Evolutionary conservation across 371 early-diverging fungal genomes (phyloP), one percentile per base, ranked within the genome.

Genomic region (Antonospora locustae): DNA sequence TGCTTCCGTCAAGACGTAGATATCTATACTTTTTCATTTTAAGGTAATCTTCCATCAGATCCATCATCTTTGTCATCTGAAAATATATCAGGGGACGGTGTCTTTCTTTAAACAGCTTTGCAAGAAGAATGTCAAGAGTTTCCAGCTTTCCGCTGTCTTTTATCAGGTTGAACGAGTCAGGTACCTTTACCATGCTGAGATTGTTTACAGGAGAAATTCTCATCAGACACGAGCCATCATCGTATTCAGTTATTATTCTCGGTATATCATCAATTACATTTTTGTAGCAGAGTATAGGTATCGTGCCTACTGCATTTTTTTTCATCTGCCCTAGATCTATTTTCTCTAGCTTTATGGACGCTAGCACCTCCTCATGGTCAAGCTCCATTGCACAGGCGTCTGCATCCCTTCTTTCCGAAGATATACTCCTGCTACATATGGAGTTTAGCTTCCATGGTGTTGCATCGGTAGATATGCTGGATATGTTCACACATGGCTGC

Each of bases 51-150:
- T 88, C 93, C 76, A 94, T 80, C 51, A 97, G 55, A 66, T 92
- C 92, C 61, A 94, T 88, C 88, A 90, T 89, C 65, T 78, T 78
- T 5, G 94, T 91, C 95, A 97, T 94, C 71, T 97, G 95, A 80
- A 92, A 94, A 65, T 90, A 88, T 25, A 96, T 78, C 60, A 98
- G 70, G 2, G 90, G 86, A 48, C 90, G 81, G 67, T 94, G 93
- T 0, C 85, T 88, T 53, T 86, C 85, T 3, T 79, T 72, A 74
- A 88, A 85, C 23, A 98, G 80, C 60, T 82, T 78, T 20, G 80
- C 78, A 28, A 98, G 72, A 50, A 98, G 64, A 53, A 78, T 79
- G 68, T 93, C 90, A 44, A 98, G 69, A 1, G 80, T 78, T 2
- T 80, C 76, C 68, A 98, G 73, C 74, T 98, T 98, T 44, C 94